These are phyloP conservation scores for Paraurostyla sp. DNA, from an alignment of 73 alveolate genomes.

Conservation along the genomic window DNA sequence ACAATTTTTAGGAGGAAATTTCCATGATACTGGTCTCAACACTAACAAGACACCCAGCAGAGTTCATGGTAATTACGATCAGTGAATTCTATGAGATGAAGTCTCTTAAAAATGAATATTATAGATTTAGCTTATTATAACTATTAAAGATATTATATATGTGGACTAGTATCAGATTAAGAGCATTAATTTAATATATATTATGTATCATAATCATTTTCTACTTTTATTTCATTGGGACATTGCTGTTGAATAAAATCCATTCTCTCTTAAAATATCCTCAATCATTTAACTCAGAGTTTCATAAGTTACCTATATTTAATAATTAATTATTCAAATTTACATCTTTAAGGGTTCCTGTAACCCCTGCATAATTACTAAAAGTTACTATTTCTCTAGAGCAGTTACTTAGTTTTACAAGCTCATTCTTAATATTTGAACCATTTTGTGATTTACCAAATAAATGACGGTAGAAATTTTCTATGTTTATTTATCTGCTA, in stretches of 20 bases:
- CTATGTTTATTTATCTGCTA: constrained; percentile 44
- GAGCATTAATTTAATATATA: not conserved
- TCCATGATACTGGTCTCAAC: constrained; percentile 79
- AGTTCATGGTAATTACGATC: constrained; percentile 60
- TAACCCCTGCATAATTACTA: constrained; percentile 22
- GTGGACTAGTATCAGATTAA: too few species aligned
- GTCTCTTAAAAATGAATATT: too few species aligned
- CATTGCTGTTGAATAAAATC: constrained; percentile 8
- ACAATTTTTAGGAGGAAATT: constrained; percentile 74
- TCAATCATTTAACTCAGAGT: constrained; percentile 44
- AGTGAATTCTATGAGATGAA: not conserved
- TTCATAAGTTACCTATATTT: constrained; percentile 66
- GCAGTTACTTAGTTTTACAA: constrained; percentile 68
- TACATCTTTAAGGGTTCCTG: not conserved
- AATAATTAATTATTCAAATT: too few species aligned
- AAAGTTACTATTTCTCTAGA: constrained; percentile 62
- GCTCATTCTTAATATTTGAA: constrained; percentile 42
- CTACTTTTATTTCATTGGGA: not conserved
- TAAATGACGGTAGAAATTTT: constrained; percentile 63
- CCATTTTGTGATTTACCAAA: constrained; percentile 41
- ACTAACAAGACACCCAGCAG: constrained; percentile 74
- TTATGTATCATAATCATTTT: not conserved
- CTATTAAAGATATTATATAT: not conserved
- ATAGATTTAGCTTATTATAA: not conserved
- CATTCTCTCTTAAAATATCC: constrained; percentile 51